Percentiles rank a stretch among this genome's conserved stretches.
Evolutionary conservation across 2,329 filamentous ascomycete species (phyloP).

Genomic region (Fusarium sterilihyphosum): DNA sequence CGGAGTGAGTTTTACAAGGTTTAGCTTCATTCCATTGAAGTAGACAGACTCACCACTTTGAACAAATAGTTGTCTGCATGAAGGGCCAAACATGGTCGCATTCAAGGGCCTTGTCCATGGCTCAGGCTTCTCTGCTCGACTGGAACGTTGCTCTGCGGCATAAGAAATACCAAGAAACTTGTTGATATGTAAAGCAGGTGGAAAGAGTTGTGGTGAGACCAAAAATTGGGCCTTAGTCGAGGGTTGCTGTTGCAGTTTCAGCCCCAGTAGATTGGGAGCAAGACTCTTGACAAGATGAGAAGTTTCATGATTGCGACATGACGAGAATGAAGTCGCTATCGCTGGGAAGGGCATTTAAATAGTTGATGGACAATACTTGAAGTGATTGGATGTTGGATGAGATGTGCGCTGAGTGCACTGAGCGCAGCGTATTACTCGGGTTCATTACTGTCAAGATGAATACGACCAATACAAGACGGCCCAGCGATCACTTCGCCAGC

Average conservation of each 20-base stretch:
- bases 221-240: slow-evolving; percentile 30
- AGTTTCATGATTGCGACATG: slow-evolving; percentile 8
- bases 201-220: slow-evolving; percentile 25
- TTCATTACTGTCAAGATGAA: background rate
- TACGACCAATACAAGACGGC: slow-evolving; percentile 3
- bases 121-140: slow-evolving; percentile 1
- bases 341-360: background rate
- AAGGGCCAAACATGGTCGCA: slow-evolving; percentile 23
- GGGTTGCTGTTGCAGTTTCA: slow-evolving; percentile 12
- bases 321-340: background rate
- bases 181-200: slow-evolving; percentile 25
- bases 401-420: background rate
- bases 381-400: background rate
- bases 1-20: slow-evolving; percentile 27
- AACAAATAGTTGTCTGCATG: slow-evolving; percentile 30
- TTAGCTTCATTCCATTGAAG: background rate
- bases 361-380: background rate
- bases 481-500: too few relatives aligned
- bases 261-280: background rate
- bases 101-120: slow-evolving; percentile 26
- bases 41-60: slow-evolving; percentile 11
- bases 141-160: slow-evolving; percentile 19
- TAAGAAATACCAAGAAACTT: slow-evolving; percentile 40
- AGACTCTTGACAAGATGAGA: background rate
- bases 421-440: background rate